These are phyloP conservation scores for Lantana camara DNA, from an alignment of 257 asterid genomes.

Conservation along the genomic window DNA sequence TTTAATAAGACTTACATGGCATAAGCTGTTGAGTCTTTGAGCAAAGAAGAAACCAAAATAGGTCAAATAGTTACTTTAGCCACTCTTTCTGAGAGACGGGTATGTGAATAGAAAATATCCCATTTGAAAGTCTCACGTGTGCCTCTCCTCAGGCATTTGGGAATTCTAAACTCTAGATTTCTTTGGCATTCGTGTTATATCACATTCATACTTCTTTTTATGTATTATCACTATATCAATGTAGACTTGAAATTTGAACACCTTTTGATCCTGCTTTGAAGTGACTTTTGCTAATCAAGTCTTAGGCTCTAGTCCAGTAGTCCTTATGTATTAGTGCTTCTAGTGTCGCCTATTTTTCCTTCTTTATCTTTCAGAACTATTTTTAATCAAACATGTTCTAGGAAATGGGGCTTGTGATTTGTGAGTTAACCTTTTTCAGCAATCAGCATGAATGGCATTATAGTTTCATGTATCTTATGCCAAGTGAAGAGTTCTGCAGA, in stretches of 20 bases:
- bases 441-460: background rate
- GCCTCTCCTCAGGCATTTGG: no score
- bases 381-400: background rate
- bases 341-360: background rate
- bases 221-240: background rate
- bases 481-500: constrained; percentile 5
- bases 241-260: background rate
- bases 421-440: no score
- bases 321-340: background rate
- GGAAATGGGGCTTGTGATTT: background rate
- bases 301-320: background rate
- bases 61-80: no score
- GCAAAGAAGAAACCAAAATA: no score
- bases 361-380: background rate
- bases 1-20: background rate
- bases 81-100: no score
- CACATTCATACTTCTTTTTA: background rate
- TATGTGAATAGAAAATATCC: no score
- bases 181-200: background rate
- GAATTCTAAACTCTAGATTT: background rate
- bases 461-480: background rate
- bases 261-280: background rate
- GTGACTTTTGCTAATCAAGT: background rate
- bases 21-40: background rate
- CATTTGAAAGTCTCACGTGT: no score